These are phyloP conservation scores for Lepidium africanum DNA, from an alignment of 345 rosid genomes.

Conservation along the genomic window DNA sequence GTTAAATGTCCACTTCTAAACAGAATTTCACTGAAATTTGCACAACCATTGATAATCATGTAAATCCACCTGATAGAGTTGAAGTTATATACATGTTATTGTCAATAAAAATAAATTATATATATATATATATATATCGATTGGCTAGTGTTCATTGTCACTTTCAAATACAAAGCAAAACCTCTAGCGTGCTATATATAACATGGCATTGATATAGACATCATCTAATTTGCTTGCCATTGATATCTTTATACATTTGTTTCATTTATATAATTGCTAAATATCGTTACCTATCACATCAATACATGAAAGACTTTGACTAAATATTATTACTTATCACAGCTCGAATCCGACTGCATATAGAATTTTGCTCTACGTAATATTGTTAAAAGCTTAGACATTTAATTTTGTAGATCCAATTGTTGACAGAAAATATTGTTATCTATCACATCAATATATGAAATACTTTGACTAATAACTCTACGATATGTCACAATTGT, in stretches of 20 bases:
- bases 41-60: too few relatives aligned
- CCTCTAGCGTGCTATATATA: conserved; percentile 14
- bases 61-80: too few relatives aligned
- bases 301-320: conserved; percentile 9
- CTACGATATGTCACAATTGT: conserved; percentile 9
- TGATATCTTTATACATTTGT: background rate
- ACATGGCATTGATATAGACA: conserved; percentile 24
- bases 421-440: too few relatives aligned
- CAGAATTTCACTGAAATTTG: too few relatives aligned
- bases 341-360: too few relatives aligned
- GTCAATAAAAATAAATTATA: too few relatives aligned
- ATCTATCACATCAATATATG: background rate
- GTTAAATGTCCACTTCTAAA: too few relatives aligned
- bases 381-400: too few relatives aligned
- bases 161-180: conserved; percentile 1
- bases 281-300: conserved; percentile 10
- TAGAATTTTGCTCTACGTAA: too few relatives aligned
- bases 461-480: conserved; percentile 6
- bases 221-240: background rate
- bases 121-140: too few relatives aligned
- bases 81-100: too few relatives aligned
- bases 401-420: too few relatives aligned
- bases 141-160: background rate
- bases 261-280: background rate
- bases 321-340: background rate